Conservation (phyloP, 768 basidiomycete species). For the Candolleomyces efflorescens region DNA sequence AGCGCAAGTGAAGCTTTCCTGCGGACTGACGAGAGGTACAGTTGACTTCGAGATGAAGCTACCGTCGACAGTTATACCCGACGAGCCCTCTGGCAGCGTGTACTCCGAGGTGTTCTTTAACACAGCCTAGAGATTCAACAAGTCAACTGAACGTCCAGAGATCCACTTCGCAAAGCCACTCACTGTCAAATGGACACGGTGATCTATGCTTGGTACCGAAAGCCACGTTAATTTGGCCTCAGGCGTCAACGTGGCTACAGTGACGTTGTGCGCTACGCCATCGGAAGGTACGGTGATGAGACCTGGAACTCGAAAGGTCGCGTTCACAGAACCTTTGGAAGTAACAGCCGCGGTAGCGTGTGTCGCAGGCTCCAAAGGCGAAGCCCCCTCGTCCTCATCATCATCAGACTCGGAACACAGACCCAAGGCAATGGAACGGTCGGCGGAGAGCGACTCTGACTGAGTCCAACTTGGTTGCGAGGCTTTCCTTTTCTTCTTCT, state of each 20-base stretch:
- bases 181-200: slow-evolving; percentile 35
- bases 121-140: slow-evolving; percentile 27
- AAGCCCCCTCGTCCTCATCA: too few relatives aligned
- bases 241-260: slow-evolving; percentile 26
- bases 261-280: slow-evolving; percentile 25
- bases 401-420: too few relatives aligned
- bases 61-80: slow-evolving; percentile 52
- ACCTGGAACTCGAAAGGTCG: slow-evolving; percentile 30
- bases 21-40: slow-evolving; percentile 36
- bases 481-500: too few relatives aligned
- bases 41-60: slow-evolving; percentile 47
- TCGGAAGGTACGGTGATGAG: slow-evolving; percentile 29
- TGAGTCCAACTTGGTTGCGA: too few relatives aligned
- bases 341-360: slow-evolving; percentile 10
- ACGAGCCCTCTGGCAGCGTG: slow-evolving; percentile 41
- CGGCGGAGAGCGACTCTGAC: too few relatives aligned
- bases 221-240: slow-evolving; percentile 33
- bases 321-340: slow-evolving; percentile 26
- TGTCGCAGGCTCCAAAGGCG: too few relatives aligned
- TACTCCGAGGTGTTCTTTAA: slow-evolving; percentile 54
- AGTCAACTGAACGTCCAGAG: not conserved
- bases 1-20: slow-evolving; percentile 41
- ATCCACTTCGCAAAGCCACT: not conserved
- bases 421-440: too few relatives aligned
- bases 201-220: slow-evolving; percentile 32